A percentile compares a stretch with the other conserved stretches of the same genome.
These are phyloP conservation scores for Jatropha podagrica DNA, from an alignment of 441 rosid species.

Conservation along the genomic window DNA sequence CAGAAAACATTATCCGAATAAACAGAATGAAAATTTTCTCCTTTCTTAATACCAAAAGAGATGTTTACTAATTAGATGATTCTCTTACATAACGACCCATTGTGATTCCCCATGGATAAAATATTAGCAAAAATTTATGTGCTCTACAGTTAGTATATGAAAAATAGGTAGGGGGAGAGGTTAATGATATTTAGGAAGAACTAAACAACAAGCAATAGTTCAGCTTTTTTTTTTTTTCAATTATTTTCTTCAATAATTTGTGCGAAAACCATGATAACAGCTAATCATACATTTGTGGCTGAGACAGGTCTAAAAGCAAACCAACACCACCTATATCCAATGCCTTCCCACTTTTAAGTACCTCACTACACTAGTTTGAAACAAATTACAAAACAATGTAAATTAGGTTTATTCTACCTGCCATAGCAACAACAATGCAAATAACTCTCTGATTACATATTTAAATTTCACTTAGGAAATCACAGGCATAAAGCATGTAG, in stretches of 20 bases:
- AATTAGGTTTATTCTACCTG: not conserved
- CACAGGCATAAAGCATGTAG: too few relatives aligned
- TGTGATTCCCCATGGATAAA: not conserved
- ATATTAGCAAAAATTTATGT: not conserved
- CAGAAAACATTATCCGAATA: not conserved
- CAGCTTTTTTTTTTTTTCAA: not conserved
- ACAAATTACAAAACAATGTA: not conserved
- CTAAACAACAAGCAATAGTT: too few relatives aligned
- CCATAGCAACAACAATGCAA: too few relatives aligned
- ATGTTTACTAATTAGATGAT: not conserved
- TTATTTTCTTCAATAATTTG: not conserved
- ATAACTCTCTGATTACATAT: not conserved
- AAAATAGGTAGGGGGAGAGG: not conserved
- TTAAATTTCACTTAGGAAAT: not conserved
- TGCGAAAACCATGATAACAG: not conserved
- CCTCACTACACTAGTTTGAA: not conserved
- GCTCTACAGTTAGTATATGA: not conserved
- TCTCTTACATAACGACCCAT: not conserved
- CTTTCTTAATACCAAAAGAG: not conserved
- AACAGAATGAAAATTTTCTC: not conserved
- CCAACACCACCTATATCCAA: not conserved
- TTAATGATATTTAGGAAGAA: too few relatives aligned
- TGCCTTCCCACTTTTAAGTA: not conserved
- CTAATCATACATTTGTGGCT: not conserved
- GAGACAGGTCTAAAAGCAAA: not conserved